Base-by-base conservation (phyloP, 176 grass and related monocot genomes). In the Hordeum marinum region DNA sequence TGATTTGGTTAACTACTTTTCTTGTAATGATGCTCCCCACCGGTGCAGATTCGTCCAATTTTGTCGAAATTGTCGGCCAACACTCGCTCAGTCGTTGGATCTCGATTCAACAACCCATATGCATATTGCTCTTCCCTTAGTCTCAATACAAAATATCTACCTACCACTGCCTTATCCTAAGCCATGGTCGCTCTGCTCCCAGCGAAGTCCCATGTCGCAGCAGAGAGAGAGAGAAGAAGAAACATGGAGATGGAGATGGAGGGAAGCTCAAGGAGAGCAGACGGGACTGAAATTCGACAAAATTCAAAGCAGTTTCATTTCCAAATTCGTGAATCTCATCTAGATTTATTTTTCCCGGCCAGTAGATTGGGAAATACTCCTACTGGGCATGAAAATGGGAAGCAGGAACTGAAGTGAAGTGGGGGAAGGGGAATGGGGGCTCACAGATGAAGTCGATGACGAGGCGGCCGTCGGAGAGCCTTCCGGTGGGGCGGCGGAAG, bases 401-500 rank as follows among this genome's bases (percentile, higher is more conserved):
- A 26, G 21, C 0, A 12, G 7, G 15, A 60, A 25, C 3, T 74
- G 1, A 34, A n/a, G 27, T 9, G 4, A 18, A 48, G 13, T 4
- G 45, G 45, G n/a, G 13, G 31, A 32, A 62, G 6, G 2, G 3
- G 15, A 9, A n/a, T n/a, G 1, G 5, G n/a, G 50, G 83, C 92
- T 93, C 70, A 94, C 95, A 98, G 21, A 98, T 88, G 76, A 98
- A 98, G 71, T 98, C 92, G 71, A 98, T 91, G 89, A 98, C 48
- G 82, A 98, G 90, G 72, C 95, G 90, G 66, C 95, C 95, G 80
- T 95, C 95, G 87, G 86, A 84, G 89, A 91, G 66, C 1, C 95
- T 76, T 0, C 92, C 92, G 54, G 92, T 94, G 82, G 92, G 86
- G 0, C 60, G 74, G 11, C 55, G 84, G 83, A 95, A 98, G 86